A percentile compares a stretch with the other conserved stretches of the same genome.
These are phyloP conservation scores for Elymus sibiricus DNA, from an alignment of 176 grass and related monocot genomes.

Conservation along the genomic window DNA sequence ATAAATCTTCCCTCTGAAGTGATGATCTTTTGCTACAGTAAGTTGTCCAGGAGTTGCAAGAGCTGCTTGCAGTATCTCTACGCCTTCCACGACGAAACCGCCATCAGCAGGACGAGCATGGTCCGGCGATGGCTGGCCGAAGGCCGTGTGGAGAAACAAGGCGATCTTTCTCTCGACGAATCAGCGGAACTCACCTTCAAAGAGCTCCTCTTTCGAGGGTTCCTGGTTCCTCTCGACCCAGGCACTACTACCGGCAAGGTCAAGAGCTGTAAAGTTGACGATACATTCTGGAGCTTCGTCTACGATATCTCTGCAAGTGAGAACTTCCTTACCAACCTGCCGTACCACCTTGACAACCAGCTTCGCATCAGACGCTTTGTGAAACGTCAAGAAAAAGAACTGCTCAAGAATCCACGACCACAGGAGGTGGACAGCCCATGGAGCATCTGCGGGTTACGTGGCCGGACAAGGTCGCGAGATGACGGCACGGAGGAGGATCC, in stretches of 20 bases:
- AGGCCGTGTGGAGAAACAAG: background rate
- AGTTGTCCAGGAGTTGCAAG: background rate
- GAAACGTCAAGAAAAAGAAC: background rate
- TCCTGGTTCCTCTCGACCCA: background rate
- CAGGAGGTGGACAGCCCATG: background rate
- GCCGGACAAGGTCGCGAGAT: no score
- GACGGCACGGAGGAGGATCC: background rate
- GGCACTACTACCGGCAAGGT: background rate
- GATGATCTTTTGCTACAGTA: background rate
- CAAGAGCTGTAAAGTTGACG: background rate
- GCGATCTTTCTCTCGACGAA: background rate
- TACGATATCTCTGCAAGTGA: background rate
- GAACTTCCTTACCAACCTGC: background rate
- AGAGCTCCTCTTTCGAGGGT: background rate
- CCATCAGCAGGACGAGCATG: constrained; percentile 18
- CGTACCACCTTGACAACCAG: background rate
- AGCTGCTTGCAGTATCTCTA: constrained; percentile 17
- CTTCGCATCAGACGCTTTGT: background rate
- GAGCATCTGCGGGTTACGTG: background rate
- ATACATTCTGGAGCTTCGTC: background rate
- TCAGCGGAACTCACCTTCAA: background rate
- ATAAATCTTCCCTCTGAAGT: background rate
- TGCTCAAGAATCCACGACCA: no score
- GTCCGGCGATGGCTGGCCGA: constrained; percentile 7
- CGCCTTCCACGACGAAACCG: background rate